Percentiles rank a stretch among this genome's conserved stretches.
Evolutionary conservation across 768 basidiomycete genomes (phyloP).

Genomic region (Termitomyces heimii): DNA sequence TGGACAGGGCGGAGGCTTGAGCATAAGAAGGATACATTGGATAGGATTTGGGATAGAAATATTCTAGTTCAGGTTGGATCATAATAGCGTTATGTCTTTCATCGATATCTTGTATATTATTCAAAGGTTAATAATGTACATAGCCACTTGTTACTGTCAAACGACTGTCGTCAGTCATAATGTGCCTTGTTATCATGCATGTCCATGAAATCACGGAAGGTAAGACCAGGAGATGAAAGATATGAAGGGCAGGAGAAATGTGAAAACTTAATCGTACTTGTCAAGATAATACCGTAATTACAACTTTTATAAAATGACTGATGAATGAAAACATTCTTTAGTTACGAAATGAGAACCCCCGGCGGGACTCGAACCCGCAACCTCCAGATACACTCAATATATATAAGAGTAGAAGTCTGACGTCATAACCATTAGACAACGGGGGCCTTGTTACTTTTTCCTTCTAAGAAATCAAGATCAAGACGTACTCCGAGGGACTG

Average conservation of each 20-base stretch:
- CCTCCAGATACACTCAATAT: conserved; percentile 80
- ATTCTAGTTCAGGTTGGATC: background rate
- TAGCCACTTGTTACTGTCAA: background rate
- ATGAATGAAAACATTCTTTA: too few species aligned
- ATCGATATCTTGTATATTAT: background rate
- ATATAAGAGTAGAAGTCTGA: conserved; percentile 82
- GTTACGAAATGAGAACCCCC: too few species aligned
- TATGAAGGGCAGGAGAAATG: background rate
- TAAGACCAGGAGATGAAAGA: background rate
- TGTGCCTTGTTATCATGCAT: background rate
- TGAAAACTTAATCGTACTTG: too few species aligned
- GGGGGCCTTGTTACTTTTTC: conserved; percentile 40
- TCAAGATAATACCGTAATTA: too few species aligned
- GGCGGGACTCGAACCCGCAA: conserved; percentile 85
- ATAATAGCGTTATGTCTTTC: background rate
- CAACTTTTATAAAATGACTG: too few species aligned
- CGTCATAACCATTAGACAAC: conserved; percentile 91
- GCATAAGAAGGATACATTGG: conserved; percentile 1
- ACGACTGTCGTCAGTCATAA: background rate
- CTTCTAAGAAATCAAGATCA: background rate
- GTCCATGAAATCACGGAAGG: background rate
- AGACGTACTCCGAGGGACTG: background rate
- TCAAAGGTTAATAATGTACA: background rate
- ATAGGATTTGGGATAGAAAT: conserved; percentile 15
- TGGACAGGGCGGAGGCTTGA: conserved; percentile 24